Conservation (phyloP, 2,329 filamentous ascomycete species). For the Venturia aucupariae region DNA sequence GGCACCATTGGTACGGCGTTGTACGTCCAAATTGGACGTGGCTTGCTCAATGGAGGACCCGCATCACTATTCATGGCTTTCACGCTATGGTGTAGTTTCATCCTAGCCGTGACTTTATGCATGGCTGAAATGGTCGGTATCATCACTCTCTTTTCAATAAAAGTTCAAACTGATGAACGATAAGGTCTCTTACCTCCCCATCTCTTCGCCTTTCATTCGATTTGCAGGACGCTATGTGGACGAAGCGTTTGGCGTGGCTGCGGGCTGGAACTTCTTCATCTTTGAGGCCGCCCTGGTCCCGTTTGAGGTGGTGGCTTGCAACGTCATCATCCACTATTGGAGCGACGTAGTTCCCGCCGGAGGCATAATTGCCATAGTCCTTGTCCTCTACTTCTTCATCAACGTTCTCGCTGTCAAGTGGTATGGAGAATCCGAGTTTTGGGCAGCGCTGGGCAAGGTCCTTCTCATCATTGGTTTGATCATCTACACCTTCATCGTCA, state of each 20-base stretch:
- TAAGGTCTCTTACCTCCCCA: constrained; percentile 55
- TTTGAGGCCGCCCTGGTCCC: constrained; percentile 60
- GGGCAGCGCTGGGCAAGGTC: constrained; percentile 62
- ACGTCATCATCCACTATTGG: constrained; percentile 33
- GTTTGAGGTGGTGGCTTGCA: constrained; percentile 51
- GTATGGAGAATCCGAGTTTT: constrained; percentile 51
- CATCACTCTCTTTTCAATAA: constrained; percentile 31
- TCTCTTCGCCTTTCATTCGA: constrained; percentile 69
- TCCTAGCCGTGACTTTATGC: constrained; percentile 33
- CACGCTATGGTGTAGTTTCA: constrained; percentile 36
- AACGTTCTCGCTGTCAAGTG: constrained; percentile 38
- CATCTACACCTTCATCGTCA: constrained; percentile 70
- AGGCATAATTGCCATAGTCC: constrained; percentile 51
- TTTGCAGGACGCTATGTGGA: constrained; percentile 69
- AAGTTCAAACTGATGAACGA: neutral
- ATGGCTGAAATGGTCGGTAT: constrained; percentile 62
- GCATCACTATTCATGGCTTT: constrained; percentile 39
- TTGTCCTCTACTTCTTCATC: constrained; percentile 42
- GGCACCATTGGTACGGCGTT: constrained; percentile 41
- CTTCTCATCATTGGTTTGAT: constrained; percentile 63
- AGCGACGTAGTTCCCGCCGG: constrained; percentile 50
- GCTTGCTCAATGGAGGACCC: constrained; percentile 38
- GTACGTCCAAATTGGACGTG: constrained; percentile 38
- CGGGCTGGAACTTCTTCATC: constrained; percentile 66
- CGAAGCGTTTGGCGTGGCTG: constrained; percentile 63